Percentiles rank a stretch among this genome's conserved stretches.
These are phyloP conservation scores for Apiospora koreana DNA, from an alignment of 2,329 filamentous ascomycete genomes.

Conservation along the genomic window DNA sequence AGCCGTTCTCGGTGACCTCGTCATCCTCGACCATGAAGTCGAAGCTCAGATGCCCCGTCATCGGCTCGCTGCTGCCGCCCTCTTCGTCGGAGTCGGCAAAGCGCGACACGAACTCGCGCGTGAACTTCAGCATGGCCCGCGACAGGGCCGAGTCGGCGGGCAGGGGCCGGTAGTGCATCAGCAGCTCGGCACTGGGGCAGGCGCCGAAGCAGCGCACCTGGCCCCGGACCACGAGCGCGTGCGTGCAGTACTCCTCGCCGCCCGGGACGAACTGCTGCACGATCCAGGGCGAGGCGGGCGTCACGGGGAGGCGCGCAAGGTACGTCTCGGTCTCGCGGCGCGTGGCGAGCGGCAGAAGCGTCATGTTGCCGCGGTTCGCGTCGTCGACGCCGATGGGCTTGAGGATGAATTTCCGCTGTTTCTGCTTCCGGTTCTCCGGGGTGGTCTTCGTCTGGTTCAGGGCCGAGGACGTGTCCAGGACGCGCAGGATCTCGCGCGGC, in stretches of 20 bases:
- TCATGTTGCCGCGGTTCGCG: constrained; percentile 60
- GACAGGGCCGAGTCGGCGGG: constrained; percentile 54
- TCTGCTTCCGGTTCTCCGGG: constrained; percentile 15
- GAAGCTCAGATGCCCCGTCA: constrained; percentile 74
- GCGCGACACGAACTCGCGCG: constrained; percentile 53
- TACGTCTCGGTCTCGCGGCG: constrained; percentile 54
- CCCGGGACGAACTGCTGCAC: constrained; percentile 67
- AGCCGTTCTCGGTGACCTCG: constrained; percentile 23
- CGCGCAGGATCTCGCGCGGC: constrained; percentile 50
- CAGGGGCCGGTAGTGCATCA: constrained; percentile 68
- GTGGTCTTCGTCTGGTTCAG: not conserved
- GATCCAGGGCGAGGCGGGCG: constrained; percentile 57
- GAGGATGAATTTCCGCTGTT: constrained; percentile 58
- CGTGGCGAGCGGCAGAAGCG: constrained; percentile 59
- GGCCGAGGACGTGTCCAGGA: constrained; percentile 41
- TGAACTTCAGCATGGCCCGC: constrained; percentile 65
- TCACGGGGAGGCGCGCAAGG: constrained; percentile 54
- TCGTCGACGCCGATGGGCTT: constrained; percentile 68
- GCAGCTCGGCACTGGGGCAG: constrained; percentile 61
- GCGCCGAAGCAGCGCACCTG: constrained; percentile 66
- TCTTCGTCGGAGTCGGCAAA: constrained; percentile 35
- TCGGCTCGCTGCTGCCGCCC: constrained; percentile 18
- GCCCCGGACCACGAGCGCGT: constrained; percentile 67
- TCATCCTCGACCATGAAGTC: constrained; percentile 64
- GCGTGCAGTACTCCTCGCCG: constrained; percentile 69